phyloP scores from a whole-genome alignment of 2,329 filamentous ascomycete species.

The Hymenoscyphus salicellus region DNA sequence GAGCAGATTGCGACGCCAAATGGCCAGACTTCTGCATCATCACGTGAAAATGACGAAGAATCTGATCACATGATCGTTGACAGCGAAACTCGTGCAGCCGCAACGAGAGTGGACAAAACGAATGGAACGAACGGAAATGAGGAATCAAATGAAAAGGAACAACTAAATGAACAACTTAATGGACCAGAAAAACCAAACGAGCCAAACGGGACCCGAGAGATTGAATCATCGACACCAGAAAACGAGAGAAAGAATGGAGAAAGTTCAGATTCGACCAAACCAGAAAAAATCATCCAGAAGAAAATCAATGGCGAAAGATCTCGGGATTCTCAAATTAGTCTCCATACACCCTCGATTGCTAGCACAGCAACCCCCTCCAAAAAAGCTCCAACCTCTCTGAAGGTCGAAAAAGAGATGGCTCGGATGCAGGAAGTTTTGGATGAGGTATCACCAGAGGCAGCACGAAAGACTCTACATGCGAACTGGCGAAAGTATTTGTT shows the following conservation, averaged over 20 bases:
- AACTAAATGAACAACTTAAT: not conserved
- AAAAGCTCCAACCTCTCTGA: not conserved
- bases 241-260: not conserved
- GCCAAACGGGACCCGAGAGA: not conserved
- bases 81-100: not conserved
- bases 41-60: not conserved
- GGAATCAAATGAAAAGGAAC: not conserved
- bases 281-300: not conserved
- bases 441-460: constrained; percentile 23
- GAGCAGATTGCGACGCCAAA: not conserved
- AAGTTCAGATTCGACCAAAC: not conserved
- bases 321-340: not conserved
- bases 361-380: not conserved
- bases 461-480: constrained; percentile 22
- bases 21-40: not conserved
- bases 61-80: not conserved
- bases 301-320: not conserved
- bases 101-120: not conserved
- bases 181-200: not conserved
- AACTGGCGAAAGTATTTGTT: constrained; percentile 23
- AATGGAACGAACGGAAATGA: not conserved
- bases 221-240: not conserved
- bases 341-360: not conserved
- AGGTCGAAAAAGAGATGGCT: constrained; percentile 22
- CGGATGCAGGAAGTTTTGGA: constrained; percentile 23